Base-by-base conservation (phyloP, 106 monocot species). In the Allium fistulosum region DNA sequence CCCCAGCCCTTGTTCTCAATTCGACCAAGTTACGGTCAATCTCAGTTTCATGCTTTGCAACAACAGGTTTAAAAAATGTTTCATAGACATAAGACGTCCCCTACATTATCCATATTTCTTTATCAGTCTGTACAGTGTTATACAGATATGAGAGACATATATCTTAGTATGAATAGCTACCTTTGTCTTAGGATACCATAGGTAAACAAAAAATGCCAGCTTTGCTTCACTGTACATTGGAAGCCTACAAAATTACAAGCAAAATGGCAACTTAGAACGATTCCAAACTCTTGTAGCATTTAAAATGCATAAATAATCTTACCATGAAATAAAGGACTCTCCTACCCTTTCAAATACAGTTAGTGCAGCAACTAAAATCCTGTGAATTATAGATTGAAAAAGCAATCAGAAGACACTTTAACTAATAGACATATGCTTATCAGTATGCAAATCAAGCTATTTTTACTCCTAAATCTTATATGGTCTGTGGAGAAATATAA, bases 211-310 rank as follows among this genome's bases (percentile, higher is more conserved):
- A 52, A 97, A 92, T 50, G 80, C 86, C 70, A 97, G 58, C 80
- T 97, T 97, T 57, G 92, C 96, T 80, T 92, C 96, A 53, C 67
- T 75, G 61, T 96, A 96, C 85, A 96, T 81, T 26, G 96, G 96
- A 66, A 96, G 53, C 96, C 96, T 96, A 63, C 53, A 78, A 65
- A 46, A 57, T 37, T 37, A 37, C 37, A 37, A 37, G 37, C 37
- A 37, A 37, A 37, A 37, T 37, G 37, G 37, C 5, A 5, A 37
- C 37, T 37, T 37, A 37, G 1, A 37, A 37, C 37, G 37, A 37
- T 37, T 37, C 37, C 51, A 50, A 48, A 67, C 49, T 4, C 37
- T 52, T 48, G 0, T 11, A 49, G 9, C 9, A 65, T 49, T 48
- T 49, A 9, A 49, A 65, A 27, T 67, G 51, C 15, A 63, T 14